Evolutionary conservation across 2,329 filamentous ascomycete species (phyloP), one percentile per base, ranked within the genome.

Genomic region (Claviceps spartinae): DNA sequence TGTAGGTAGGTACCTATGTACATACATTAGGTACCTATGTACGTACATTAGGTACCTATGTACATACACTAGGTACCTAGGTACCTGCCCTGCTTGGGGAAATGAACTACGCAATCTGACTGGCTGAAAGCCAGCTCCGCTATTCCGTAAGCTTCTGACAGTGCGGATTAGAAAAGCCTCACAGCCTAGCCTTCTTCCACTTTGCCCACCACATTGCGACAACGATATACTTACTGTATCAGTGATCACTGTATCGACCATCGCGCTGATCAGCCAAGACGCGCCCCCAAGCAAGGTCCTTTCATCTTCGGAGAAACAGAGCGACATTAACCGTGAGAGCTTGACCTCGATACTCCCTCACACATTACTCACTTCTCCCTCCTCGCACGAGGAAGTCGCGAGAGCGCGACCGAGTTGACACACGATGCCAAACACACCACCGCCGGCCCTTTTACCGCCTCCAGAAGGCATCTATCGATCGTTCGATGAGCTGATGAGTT

Each of bases 401-500:
- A n/a, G n/a, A n/a, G n/a, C n/a, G 59, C 60, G 65, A 62, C 57
- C 59, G 62, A 61, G 65, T 30, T 50, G n/a, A 26, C 22, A 16
- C 61, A 59, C 63, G 43, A 74, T 74, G 72, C 66, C 71, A 55
- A 71, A 70, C 61, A 73, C 73, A 58, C 71, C 73, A 55, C 69
- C 70, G 43, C 68, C 72, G 46, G 65, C 67, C 54, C 67, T 81
- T 55, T 69, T 74, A 44, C 75, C 78, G 42, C 78, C 78, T 48
- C 76, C 77, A 49, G 78, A 81, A 62, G 77, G 76, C 56, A 81
- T 82, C 62, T 82, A 77, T 55, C 69, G 74, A 47, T 74, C 71
- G 49, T 81, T 81, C 55, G 78, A 81, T 34, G 78, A 81, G 54
- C 69, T 82, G 43, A 70, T 81, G 59, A 68, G 69, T 4, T 73